Conservation (phyloP, 768 basidiomycete species). For the Lepiota subincarnata region DNA sequence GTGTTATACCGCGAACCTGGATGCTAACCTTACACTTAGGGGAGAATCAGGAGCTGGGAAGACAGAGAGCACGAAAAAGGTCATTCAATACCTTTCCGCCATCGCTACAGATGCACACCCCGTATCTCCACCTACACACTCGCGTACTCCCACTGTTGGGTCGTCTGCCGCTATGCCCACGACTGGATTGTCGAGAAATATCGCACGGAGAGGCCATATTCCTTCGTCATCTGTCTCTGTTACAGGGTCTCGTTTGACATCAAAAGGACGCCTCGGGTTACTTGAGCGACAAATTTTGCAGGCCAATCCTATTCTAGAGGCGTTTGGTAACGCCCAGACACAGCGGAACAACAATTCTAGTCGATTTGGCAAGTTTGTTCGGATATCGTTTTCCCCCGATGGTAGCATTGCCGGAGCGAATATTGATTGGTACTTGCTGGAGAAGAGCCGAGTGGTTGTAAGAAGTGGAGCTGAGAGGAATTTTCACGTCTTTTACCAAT, state of each 20-base stretch:
- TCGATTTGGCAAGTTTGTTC: slow-evolving; percentile 97
- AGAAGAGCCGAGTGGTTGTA: slow-evolving; percentile 93
- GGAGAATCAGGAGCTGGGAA: slow-evolving; percentile 99
- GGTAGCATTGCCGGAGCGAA: slow-evolving; percentile 97
- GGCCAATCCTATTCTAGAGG: slow-evolving; percentile 95
- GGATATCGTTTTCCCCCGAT: slow-evolving; percentile 89
- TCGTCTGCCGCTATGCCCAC: slow-evolving; percentile 55
- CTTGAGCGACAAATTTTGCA: slow-evolving; percentile 96
- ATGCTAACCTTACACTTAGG: slow-evolving; percentile 34
- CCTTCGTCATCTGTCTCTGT: slow-evolving; percentile 42
- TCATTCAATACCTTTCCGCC: slow-evolving; percentile 97
- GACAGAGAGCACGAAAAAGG: slow-evolving; percentile 98
- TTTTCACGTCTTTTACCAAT: slow-evolving; percentile 97
- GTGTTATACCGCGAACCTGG: slow-evolving; percentile 2
- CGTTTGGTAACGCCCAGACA: slow-evolving; percentile 98
- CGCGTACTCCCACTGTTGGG: slow-evolving; percentile 60
- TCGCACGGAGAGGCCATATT: slow-evolving; percentile 51
- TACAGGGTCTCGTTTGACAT: slow-evolving; percentile 40
- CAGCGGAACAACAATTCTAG: slow-evolving; percentile 98
- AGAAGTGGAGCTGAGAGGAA: slow-evolving; percentile 85
- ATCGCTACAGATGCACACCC: slow-evolving; percentile 82
- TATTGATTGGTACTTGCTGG: slow-evolving; percentile 97
- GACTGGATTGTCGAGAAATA: slow-evolving; percentile 65
- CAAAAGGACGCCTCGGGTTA: slow-evolving; percentile 77
- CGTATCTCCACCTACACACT: slow-evolving; percentile 54